Percentiles rank a stretch among this genome's conserved stretches.
Conservation (phyloP, 805 yeast genomes). For the Yarrowia hollandica region DNA sequence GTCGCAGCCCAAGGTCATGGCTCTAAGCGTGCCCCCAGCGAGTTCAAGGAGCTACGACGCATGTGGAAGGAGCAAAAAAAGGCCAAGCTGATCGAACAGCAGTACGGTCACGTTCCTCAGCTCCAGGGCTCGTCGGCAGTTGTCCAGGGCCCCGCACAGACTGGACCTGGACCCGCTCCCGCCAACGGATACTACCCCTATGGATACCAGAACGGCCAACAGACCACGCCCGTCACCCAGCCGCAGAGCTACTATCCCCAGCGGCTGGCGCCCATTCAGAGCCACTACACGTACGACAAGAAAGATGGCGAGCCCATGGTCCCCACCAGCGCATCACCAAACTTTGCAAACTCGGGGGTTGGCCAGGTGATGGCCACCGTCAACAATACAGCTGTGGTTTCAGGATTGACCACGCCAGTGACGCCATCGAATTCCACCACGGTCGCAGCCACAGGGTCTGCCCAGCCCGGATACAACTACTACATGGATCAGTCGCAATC, state of each 20-base stretch:
- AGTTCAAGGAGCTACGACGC: conserved; percentile 53
- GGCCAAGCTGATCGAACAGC: conserved; percentile 36
- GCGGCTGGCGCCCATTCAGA: conserved; percentile 20
- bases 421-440: conserved; percentile 15
- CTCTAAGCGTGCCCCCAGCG: conserved; percentile 53
- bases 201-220: conserved; percentile 21
- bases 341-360: conserved; percentile 13
- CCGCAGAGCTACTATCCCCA: conserved; percentile 10
- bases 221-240: not conserved
- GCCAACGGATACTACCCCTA: conserved; percentile 15
- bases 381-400: conserved; percentile 22
- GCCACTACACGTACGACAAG: conserved; percentile 27
- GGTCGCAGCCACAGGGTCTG: not conserved
- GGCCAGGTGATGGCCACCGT: conserved; percentile 22
- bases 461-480: conserved; percentile 25
- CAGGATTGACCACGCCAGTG: conserved; percentile 12
- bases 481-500: conserved; percentile 23
- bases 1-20: conserved; percentile 57
- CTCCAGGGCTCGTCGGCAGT: conserved; percentile 6
- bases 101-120: conserved; percentile 3
- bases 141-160: not conserved
- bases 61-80: conserved; percentile 46
- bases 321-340: not conserved
- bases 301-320: conserved; percentile 20
- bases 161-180: not conserved